Evolutionary conservation across 257 asterid species (phyloP).

Genomic region (Sherardia arvensis): DNA sequence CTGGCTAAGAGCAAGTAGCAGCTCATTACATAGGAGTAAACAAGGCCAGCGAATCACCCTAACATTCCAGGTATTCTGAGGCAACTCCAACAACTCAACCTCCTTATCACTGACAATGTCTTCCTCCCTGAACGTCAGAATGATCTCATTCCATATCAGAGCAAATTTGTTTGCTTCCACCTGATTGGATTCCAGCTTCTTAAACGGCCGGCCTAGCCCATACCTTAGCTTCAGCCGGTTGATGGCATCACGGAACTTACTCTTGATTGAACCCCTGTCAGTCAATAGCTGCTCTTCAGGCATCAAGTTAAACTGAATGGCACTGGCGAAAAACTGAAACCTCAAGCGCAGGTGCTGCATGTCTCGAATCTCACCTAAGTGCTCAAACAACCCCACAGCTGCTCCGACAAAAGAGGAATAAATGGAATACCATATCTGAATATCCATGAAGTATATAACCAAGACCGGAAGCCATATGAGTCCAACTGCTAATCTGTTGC

Average conservation of each 20-base stretch:
- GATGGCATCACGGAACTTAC: conserved; percentile 71
- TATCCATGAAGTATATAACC: conserved; percentile 86
- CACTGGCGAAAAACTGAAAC: conserved; percentile 96
- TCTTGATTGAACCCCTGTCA: conserved; percentile 63
- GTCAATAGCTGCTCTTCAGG: conserved; percentile 94
- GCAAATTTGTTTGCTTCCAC: conserved; percentile 95
- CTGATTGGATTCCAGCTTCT: conserved; percentile 85
- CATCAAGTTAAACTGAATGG: conserved; percentile 93
- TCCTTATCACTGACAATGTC: conserved; percentile 80
- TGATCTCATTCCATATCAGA: conserved; percentile 93
- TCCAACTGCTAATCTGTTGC: conserved; percentile 84
- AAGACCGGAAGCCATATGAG: conserved; percentile 91
- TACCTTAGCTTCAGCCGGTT: conserved; percentile 85
- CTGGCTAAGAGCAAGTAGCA: conserved; percentile 88
- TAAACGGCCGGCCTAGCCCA: conserved; percentile 88
- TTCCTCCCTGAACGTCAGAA: conserved; percentile 80
- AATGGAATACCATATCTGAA: conserved; percentile 91
- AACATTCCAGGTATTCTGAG: conserved; percentile 82
- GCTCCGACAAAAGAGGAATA: conserved; percentile 91
- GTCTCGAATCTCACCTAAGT: conserved; percentile 96
- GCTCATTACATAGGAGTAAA: too few relatives aligned
- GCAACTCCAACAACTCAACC: conserved; percentile 89
- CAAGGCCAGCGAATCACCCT: conserved; percentile 99
- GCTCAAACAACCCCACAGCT: conserved; percentile 83
- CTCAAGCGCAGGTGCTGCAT: conserved; percentile 91